These are phyloP conservation scores for Patellifolia procumbens DNA, from an alignment of 179 eudicot genomes.

Conservation along the genomic window DNA sequence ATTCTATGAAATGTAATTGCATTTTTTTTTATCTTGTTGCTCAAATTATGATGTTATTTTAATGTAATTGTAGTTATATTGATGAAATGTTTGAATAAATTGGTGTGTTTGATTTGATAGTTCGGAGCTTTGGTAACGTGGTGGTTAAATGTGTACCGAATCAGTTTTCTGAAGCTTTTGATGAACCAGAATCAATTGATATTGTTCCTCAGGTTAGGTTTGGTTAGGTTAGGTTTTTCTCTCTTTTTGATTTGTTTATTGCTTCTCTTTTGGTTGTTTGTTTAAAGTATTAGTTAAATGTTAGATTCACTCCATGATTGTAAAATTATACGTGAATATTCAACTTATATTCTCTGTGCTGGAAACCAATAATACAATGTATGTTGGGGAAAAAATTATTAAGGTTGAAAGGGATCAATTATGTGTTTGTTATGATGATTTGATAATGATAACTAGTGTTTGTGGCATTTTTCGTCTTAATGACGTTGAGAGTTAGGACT, in stretches of 20 bases:
- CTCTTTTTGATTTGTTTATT: neutral
- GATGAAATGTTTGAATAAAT: neutral
- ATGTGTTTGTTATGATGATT: slow-evolving; percentile 4
- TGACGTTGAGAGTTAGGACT: too few relatives aligned
- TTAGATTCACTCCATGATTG: slow-evolving; percentile 9
- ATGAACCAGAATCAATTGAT: slow-evolving; percentile 24
- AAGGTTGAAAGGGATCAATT: neutral
- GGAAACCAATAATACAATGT: slow-evolving; percentile 7
- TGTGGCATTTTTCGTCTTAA: too few relatives aligned
- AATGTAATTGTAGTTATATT: neutral
- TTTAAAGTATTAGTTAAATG: slow-evolving; percentile 2
- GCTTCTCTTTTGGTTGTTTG: neutral
- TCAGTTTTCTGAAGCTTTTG: slow-evolving; percentile 26
- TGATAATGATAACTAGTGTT: neutral
- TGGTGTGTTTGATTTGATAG: slow-evolving; percentile 20
- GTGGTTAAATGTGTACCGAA: slow-evolving; percentile 35
- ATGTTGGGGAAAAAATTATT: neutral
- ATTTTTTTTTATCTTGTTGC: neutral
- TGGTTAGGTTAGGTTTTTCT: too few relatives aligned
- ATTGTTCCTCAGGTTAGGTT: slow-evolving; percentile 29
- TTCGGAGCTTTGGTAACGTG: slow-evolving; percentile 29
- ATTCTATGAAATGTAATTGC: slow-evolving; percentile 13
- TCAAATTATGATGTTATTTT: neutral
- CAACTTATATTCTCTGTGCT: neutral
- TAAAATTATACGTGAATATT: neutral